Base-by-base conservation (phyloP, 1,284 basidiomycete species). In the Agaricales sp. region DNA sequence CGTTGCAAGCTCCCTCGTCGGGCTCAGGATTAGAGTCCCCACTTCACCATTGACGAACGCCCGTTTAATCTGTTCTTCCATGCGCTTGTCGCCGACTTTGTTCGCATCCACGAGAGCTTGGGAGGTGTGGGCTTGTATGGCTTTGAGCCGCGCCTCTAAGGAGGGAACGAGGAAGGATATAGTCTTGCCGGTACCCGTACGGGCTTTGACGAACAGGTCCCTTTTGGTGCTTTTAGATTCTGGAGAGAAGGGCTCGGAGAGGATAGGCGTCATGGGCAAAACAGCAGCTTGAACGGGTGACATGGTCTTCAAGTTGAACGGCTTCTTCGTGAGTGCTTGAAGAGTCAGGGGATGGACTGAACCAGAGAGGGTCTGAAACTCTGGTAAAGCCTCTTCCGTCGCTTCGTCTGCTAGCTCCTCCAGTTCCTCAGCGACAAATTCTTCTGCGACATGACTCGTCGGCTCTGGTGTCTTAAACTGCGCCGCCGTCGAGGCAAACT, bases 181-280 rank as follows among this genome's bases (percentile, higher is more conserved):
- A 0, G 92, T 96, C 68, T 96, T 97, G 46, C 92, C 92, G 0
- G 92, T 94, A 41, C 93, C 92, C 0, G 93, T 95, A 64, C 86
- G 88, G n/a, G 92, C 90, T 59, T 87, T 82, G 18, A 91, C 87
- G 30, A 93, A 71, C 8, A 88, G 64, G 59, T 87, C 82, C 4
- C 79, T 74, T n/a, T 65, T 59, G 47, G 52, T 58, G 47, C 58
- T 59, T 53, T 58, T 57, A 57, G 52, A 57, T 53, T 61, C 56
- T 4, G 67, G 54, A 50, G 69, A 57, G 58, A 75, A 70, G 1
- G 79, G 77, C 18, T 68, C 59, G 12, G 74, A 70, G 24, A 88
- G 67, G 6, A 68, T 62, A 12, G 85, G 82, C 4, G 88, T 70
- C 37, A 82, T 70, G 54, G 66, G 81, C 2, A 94, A 71, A 3